Base-by-base conservation (phyloP, 257 asterid species). In the Solanum etuberosum region DNA sequence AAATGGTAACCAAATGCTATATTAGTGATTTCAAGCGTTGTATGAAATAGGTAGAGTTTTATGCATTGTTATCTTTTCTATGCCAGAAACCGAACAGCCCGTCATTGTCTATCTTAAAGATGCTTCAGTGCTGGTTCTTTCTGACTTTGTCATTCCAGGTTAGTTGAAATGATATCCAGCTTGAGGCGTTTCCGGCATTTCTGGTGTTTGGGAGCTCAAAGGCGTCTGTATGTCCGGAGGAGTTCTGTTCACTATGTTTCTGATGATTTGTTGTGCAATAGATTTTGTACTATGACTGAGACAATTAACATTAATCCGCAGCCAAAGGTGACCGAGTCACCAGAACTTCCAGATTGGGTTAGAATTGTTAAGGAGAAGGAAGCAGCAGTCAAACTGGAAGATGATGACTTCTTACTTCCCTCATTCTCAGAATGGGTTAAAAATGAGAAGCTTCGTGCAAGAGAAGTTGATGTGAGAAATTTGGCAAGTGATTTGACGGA, bases 291-390 rank as follows among this genome's bases (percentile, higher is more conserved):
- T 12, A 78, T 46, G 48, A 85, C 91, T 5, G 91, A 91, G 73
- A 87, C 91, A 25, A 65, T 87, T 88, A 54, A 84, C 68, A 87
- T 84, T 40, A 91, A 87, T 74, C 91, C 70, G 71, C 77, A 88
- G 13, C 72, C 80, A 5, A 78, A 20, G 46, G 72, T 29, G 12
- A 89, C 63, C 11, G 99, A 97, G 90, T 94, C 98, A 13, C 98
- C 99, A 6, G 96, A 88, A 86, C 96, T 95, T 90, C 99, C 99
- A 0, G 87, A 76, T 86, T 95, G 99, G 99, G 93, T 97, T 81
- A 93, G 87, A 87, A 81, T 81, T 83, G 46, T 90, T 2, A 89
- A 77, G 51, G 13, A 71, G 29, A 85, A 86, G 84, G 84, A 86
- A 59, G 48, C 25, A 14, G 82, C 9, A 5, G 88, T 70, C 42